Base-by-base conservation (phyloP, 2,329 filamentous ascomycete species). In the Talaromyces atroroseus region DNA sequence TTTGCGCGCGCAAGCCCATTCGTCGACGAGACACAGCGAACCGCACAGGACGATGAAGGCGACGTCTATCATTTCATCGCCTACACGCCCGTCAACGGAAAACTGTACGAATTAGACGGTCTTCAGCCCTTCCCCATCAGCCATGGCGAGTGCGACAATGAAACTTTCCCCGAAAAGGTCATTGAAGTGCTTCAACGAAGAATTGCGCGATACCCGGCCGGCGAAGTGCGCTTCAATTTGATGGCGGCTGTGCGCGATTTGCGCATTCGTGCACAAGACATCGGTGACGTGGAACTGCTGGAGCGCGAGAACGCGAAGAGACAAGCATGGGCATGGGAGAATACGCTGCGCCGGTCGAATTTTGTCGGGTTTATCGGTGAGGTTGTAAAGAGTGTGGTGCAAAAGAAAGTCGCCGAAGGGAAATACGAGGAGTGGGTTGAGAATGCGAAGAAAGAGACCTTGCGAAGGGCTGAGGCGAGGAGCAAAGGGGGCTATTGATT, bases 41-140 rank as follows among this genome's bases (percentile, higher is more conserved):
- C 84, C 11, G 82, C 81, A 53, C 83, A 84, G n/a, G 85, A 85
- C 60, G 80, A 89, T 55, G 91, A 95, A 66, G 66, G 63, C 0
- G 94, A 97, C 68, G 89, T 92, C 26, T 99, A 95, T 76, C 94
- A 99, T 77, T 99, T 99, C 74, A 91, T 99, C 66, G 94, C 92
- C 32, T 99, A 99, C 75, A 92, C 90, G 8, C 82, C 86, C 54
- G 81, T 96, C 63, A 83, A 87, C 68, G 87, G 86, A 62, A 84
- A 78, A 4, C 81, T 99, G 54, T 99, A 96, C 79, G 94, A 99
- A 76, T 82, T 99, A 52, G 94, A 99, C 73, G 94, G 94, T 18
- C 79, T 99, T 61, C 92, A 97, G 75, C 90, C 91, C 3, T 88
- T 89, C 57, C 94, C 94, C 55, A 96, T 99, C 65, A 85, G 84